Base-by-base conservation (phyloP, 148 eudicot species). In the Rhododendron molle region DNA sequence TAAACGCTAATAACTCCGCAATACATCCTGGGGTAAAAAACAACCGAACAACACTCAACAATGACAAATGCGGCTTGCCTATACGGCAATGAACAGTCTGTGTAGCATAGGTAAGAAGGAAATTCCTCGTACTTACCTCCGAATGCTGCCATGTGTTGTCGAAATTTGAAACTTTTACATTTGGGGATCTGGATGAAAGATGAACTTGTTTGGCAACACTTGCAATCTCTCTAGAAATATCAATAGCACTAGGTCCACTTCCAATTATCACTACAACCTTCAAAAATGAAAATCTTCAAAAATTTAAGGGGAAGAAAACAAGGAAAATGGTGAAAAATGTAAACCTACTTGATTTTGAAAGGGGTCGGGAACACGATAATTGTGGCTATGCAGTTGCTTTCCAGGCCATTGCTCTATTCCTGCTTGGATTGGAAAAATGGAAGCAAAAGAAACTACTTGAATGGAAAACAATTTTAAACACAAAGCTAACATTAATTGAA, bases 341-440 rank as follows among this genome's bases (percentile, higher is more conserved):
- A 15, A 54, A 15, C 60, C 60, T 54, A 46, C 49, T 46, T 93
- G 91, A 85, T 89, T 85, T 15, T 85, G 83, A 87, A 89, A 94
- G 28, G 93, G 93, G 3, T 90, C 90, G 10, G 93, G 93, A 58
- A 80, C 85, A n/a, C 98, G 87, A 88, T 94, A 94, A 77, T 92
- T 94, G 76, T 92, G 98, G 54, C 98, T 94, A 84, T 94, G 98
- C 23, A 88, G 81, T 90, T 94, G 95, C 86, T 90, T 88, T 65
- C 94, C 92, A 4, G 93, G 90, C 94, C 95, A 93, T 76, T 87
- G 89, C 84, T 89, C 89, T 11, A 92, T 89, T 49, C 95, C 95
- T 94, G 89, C 65, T 36, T n/a, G 1, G 40, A 28, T 11, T 11
- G 20, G 7, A 71, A 71, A 28, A 71, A 30, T 71, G 20, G 76